Evolutionary conservation across 768 basidiomycete genomes (phyloP), one percentile per base, ranked within the genome.

Genomic region (Saitozyma sp.): DNA sequence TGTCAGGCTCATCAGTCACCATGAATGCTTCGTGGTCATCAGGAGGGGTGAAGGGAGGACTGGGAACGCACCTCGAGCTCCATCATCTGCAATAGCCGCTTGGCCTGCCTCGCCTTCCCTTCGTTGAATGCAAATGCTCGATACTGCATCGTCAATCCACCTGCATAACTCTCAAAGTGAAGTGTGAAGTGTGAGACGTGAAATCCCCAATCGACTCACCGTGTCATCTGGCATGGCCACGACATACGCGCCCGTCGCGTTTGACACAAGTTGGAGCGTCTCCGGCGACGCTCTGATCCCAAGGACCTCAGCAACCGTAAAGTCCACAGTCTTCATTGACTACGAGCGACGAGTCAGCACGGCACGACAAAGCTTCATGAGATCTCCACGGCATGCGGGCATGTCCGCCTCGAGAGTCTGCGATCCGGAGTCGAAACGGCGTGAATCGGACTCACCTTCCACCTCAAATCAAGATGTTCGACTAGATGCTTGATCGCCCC

Each of bases 231-330:
- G 2, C 16, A 38, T 45, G 14, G 8, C 17, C 46, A 54, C 50
- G 14, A 60, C 51, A 17, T 41, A 54, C 14, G 59, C 59, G 16
- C 50, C 50, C 7, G 38, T 53, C 37, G 54, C 7, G 43, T 40
- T 60, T 1, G 51, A 53, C 1, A 60, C 59, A 6, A 40, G 53
- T n/a, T 51, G 50, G 11, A 60, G 29, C 8, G 54, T 8, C 2
- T 60, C 59, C 50, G 20, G 50, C 7, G 59, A 41, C 19, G 59
- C n/a, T 16, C 16, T 17, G 17, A 29, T 16, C 9, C 48, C 51
- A 11, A 17, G 17, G 2, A 54, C 9, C 10, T 53, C 59, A 13
- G 19, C 29, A 4, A 19, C 14, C 9, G 29, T 40, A 17, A 17
- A 55, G 13, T 39, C 37, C 3, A n/a, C 41, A 9, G 38, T 39